Base-by-base conservation (phyloP, 1,284 basidiomycete genomes). In the Tremellales sp. region DNA sequence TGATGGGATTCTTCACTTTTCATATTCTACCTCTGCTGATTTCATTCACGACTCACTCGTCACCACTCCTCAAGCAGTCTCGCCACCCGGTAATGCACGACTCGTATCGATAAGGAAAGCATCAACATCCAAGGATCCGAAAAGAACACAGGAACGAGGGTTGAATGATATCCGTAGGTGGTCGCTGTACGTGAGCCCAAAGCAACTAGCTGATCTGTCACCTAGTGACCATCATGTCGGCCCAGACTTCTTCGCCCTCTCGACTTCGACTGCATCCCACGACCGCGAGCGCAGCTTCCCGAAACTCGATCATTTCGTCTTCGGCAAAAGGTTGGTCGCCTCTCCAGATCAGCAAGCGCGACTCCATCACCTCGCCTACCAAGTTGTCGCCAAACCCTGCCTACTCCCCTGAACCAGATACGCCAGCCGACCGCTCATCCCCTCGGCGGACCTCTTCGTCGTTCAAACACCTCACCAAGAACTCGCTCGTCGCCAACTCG, bases 401-500 rank as follows among this genome's bases (percentile, higher is more conserved):
- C 22, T 14, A 28, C 24, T 33, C 43, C 33, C 29, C 45, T 33
- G 31, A 44, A 19, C 29, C 54, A 3, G 21, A 35, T 9, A 45
- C 38, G 14, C 13, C 19, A 24, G 34, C 24, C 16, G 40, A 50
- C 34, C 27, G 45, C 10, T 44, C 50, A 6, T 42, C 48, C 24
- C 81, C 84, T 42, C 79, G 89, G 42, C 79, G 89, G 40, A 81
- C 84, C 3, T 88, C 85, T 16, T 84, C 81, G 42, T 87, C 85
- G 61, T 92, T 86, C 75, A 86, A 82, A 61, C 86, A 87, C 70
- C 79, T 91, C 56, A 79, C 80, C 54, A 84, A 76, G 53, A 88
- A 86, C 70, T 83, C 85, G 59, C 82, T 92, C 45, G 90, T 93
- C 19, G 83, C 84, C 38, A 90, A 90, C 60, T 92, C 87, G 9